phyloP scores from a whole-genome alignment of 2,329 filamentous ascomycete species.

The Alternaria angustiovoidea region DNA sequence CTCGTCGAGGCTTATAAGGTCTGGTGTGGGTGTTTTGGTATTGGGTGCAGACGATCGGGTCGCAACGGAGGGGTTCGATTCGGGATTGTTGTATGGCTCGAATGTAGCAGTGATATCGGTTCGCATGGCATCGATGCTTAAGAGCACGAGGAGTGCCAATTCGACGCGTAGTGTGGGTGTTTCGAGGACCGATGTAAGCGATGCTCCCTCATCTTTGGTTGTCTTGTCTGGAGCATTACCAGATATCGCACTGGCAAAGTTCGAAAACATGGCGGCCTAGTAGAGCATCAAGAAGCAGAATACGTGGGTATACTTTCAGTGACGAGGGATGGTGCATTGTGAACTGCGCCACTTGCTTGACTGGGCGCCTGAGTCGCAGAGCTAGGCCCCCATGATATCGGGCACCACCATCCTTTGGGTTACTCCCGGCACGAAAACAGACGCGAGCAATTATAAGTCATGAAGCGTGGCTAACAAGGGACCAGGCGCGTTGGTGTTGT shows the following conservation, averaged over 20 bases:
- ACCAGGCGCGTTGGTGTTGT: not conserved
- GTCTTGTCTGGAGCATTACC: not conserved
- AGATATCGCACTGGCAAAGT: slow-evolving; percentile 5
- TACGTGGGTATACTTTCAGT: not conserved
- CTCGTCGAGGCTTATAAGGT: slow-evolving; percentile 44
- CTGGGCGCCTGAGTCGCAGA: slow-evolving; percentile 4
- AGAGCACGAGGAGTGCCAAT: slow-evolving; percentile 57
- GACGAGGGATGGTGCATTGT: not conserved
- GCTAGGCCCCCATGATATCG: not conserved
- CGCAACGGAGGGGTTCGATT: slow-evolving; percentile 15
- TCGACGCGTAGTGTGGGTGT: slow-evolving; percentile 54
- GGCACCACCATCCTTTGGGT: not conserved
- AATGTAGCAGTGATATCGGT: slow-evolving; percentile 37
- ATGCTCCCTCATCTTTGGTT: slow-evolving; percentile 38
- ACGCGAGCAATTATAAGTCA: not conserved
- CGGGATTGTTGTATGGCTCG: slow-evolving; percentile 33
- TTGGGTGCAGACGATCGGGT: slow-evolving; percentile 14
- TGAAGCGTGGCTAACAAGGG: not conserved
- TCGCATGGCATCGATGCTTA: slow-evolving; percentile 57
- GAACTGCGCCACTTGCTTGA: not conserved
- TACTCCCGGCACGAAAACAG: not conserved
- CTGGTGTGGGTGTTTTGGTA: slow-evolving; percentile 18
- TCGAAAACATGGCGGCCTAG: slow-evolving; percentile 2
- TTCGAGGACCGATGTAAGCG: slow-evolving; percentile 50
- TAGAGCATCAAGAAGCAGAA: not conserved